Base-by-base conservation (phyloP, 495 filamentous ascomycete species). In the Cladorrhinum samala region DNA sequence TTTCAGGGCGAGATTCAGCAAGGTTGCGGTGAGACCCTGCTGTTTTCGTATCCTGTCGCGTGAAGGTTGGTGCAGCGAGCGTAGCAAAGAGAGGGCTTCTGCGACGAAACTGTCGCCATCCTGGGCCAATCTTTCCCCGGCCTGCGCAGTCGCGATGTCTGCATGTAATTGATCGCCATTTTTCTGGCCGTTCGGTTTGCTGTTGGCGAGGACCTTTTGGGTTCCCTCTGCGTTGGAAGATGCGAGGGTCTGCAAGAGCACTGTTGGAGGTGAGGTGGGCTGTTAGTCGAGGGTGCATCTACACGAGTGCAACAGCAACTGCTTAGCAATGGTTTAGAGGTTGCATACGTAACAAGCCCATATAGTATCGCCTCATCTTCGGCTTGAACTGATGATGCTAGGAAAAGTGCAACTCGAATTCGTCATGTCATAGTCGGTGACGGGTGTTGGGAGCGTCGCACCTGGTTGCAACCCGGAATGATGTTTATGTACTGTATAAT, bases 241-340 rank as follows among this genome's bases (percentile, higher is more conserved):
- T 18, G 63, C 62, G 49, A 63, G 50, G 51, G 66, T 63, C 73
- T 77, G 75, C 71, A 74, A 63, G 9, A 77, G 73, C 73, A 77
- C 75, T 77, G 54, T 24, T 25, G 38, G 5, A 11, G 21, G 42
- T 24, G 20, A 50, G 39, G 16, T 17, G 38, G 8, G 45, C 46
- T 64, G 56, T 60, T 50, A 68, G 58, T 60, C 43, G 11, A 33
- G 5, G 54, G 55, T 55, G 16, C 9, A 49, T 37, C 30, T 14
- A 21, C 46, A 41, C 39, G 49, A 43, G 38, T 49, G 47, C 53
- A 46, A 17, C 20, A 30, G 25, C 11, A 24, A n/a, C n/a, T n/a
- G n/a, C n/a, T n/a, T n/a, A n/a, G n/a, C n/a, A n/a, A n/a, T n/a
- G 37, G 16, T n/a, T 14, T 20, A 8, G 13, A 13, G 27, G 40